Evolutionary conservation across 768 basidiomycete species (phyloP), one percentile per base, ranked within the genome.

Genomic region (Xerocomus brunneocitrinus): DNA sequence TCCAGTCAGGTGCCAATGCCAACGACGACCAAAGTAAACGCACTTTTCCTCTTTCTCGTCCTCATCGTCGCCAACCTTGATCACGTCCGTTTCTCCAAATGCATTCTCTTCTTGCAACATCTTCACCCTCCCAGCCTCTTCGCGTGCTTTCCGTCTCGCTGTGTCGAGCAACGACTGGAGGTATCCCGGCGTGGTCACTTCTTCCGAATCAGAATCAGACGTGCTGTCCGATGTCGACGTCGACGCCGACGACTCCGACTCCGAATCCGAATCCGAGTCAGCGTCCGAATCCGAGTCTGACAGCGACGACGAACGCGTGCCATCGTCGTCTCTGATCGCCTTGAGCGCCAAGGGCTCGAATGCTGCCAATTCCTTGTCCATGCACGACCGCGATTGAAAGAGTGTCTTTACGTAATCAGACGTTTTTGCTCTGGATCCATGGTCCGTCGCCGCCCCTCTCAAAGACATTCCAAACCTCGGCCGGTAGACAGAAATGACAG

Each of bases 141-240:
- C 73, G 59, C 56, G 67, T 44, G 75, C 79, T 64, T 78, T 81
- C 61, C 74, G 67, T 59, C 77, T 75, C 16, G 87, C 88, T 51
- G 78, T 80, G 56, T 83, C 77, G 12, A 91, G 70, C 0, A 89
- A 69, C 7, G 79, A 83, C 31, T 83, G 74, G 5, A 89, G 74
- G 54, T 82, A 83, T 59, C 83, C 81, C 36, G 75, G 72, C 0
- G 82, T 82, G 28, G 84, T 71, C 41, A 80, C 76, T 5, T 73
- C 71, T 22, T 80, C 71, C 5, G 58, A 36, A 28, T 71, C 71
- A 8, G 71, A 73, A 35, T 67, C 67, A 2, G 71, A 70, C 30
- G 60, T 51, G 27, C 67, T 63, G 47, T 67, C 68, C 1, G 40
- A 41, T 41, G 71, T 72, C 25, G 73, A 72, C 1, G 71, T 72